Base-by-base conservation (phyloP, 2,329 filamentous ascomycete genomes). In the Tothia fuscella region DNA sequence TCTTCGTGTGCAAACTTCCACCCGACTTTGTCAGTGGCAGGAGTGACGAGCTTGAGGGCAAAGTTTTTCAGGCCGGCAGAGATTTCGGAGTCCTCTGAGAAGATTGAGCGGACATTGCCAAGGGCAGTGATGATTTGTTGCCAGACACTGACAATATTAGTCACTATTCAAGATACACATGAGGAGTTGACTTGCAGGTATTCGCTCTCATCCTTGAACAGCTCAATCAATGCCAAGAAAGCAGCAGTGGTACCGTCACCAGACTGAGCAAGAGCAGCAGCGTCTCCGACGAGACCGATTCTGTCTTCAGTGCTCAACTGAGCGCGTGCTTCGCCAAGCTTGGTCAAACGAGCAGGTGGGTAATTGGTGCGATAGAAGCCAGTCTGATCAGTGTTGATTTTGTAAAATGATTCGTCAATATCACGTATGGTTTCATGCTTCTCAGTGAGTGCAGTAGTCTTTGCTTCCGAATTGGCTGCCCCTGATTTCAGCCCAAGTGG, bases 311-410 rank as follows among this genome's bases (percentile, higher is more conserved):
- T 78, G 48, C 72, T 83, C 19, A 98, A 71, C 50, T 78, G 78
- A 50, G 83, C 72, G 13, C 87, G 78, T 51, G 84, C 78, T 41
- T 77, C 73, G 44, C 84, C 82, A 19, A 98, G 77, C 63, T 86
- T 86, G 29, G 74, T 75, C 30, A 98, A 72, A 36, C 89, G 78
- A 48, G 76, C 70, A n/a, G 85, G 78, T 4, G 91, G 86, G 56
- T 96, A 93, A 63, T 93, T 94, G 37, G 89, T 91, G 47, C 88
- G 77, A 65, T 93, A 96, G 63, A 83, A 95, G 20, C 87, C 89
- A 39, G 80, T 87, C 45, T 89, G 82, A 42, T 89, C 78, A 46
- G 80, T 78, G 67, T 98, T 98, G 53, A 98, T 70, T 66, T 94
- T 93, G 67, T 96, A 98, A 60, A 94, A 95, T 29, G 76, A 72